These are phyloP conservation scores for Penicillium manginii DNA, from an alignment of 495 filamentous ascomycete genomes.

Conservation along the genomic window DNA sequence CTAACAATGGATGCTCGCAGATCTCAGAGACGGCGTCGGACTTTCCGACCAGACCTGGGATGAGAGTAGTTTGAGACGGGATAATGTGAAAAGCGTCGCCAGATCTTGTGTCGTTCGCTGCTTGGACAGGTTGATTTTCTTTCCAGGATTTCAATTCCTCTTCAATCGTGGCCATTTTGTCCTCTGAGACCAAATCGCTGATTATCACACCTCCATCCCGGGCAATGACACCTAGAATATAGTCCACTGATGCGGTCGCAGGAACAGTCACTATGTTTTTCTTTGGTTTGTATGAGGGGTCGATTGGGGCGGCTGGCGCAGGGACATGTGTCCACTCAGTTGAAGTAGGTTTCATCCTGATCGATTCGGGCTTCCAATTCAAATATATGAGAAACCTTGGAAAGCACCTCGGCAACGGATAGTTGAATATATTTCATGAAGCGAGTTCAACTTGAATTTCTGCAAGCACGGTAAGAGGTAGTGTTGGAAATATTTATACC, in stretches of 20 bases:
- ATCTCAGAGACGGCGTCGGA: background rate
- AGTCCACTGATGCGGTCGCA: background rate
- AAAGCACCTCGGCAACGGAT: too few species aligned
- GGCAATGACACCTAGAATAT: background rate
- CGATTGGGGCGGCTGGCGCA: background rate
- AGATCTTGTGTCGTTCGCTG: background rate
- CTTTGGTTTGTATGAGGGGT: background rate
- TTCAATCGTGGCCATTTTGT: background rate
- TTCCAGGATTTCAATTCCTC: background rate
- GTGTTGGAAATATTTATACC: too few species aligned
- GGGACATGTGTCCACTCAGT: background rate
- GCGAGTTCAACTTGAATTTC: too few species aligned
- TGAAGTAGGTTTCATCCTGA: background rate
- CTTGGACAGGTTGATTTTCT: background rate
- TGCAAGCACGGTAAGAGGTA: too few species aligned
- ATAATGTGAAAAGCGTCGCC: background rate
- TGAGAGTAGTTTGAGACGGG: background rate
- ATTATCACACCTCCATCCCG: background rate
- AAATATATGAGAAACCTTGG: too few species aligned
- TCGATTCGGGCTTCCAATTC: background rate
- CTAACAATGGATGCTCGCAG: constrained; percentile 3
- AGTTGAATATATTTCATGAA: too few species aligned
- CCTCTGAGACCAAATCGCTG: background rate
- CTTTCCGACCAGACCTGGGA: background rate
- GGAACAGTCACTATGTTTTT: background rate